These are phyloP conservation scores for Blastocystis sp. DNA, from an alignment of 352 stramenopile genomes.

Conservation along the genomic window DNA sequence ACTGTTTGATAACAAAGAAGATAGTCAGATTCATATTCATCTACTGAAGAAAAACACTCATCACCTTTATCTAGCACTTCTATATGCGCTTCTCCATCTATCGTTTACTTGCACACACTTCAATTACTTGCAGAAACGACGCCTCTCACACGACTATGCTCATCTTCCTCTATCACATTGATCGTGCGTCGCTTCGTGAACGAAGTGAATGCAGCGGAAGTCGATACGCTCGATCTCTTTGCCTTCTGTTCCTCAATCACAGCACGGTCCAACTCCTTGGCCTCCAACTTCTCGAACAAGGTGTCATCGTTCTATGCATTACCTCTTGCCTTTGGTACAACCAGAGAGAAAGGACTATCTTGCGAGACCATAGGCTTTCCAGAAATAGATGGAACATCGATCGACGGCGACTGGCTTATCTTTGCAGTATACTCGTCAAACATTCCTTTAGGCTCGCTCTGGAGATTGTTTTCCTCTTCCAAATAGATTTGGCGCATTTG, in stretches of 20 bases:
- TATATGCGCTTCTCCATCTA: not conserved
- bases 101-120: not conserved
- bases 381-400: not conserved
- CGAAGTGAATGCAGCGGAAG: not conserved
- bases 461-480: not conserved
- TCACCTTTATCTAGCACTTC: conserved; percentile 17
- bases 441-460: not conserved
- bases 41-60: not conserved
- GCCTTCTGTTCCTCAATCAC: conserved; percentile 24
- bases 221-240: not conserved
- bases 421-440: not conserved
- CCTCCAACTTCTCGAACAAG: not conserved
- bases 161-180: not conserved
- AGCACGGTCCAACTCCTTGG: not conserved
- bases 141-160: not conserved
- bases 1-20: not conserved
- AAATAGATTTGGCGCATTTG: not conserved
- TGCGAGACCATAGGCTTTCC: not conserved
- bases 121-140: not conserved
- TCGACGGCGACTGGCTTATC: not conserved
- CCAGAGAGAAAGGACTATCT: not conserved
- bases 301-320: not conserved
- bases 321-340: not conserved
- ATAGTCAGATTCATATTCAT: not conserved
- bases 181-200: not conserved